Base-by-base conservation (phyloP, 1,284 basidiomycete species). In the Puccinia horiana region DNA sequence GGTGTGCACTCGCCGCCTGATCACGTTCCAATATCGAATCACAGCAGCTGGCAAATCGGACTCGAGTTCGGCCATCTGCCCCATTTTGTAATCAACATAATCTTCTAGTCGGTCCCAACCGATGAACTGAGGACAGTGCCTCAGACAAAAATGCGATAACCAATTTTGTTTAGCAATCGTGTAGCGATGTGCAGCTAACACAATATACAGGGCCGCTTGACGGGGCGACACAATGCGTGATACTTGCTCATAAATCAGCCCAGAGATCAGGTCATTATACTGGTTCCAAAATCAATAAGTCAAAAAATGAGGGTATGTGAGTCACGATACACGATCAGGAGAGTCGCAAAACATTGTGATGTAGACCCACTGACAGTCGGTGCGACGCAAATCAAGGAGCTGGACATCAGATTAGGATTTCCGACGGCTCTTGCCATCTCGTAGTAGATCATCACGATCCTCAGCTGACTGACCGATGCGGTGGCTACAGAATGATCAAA, bases 211-310 rank as follows among this genome's bases (percentile, higher is more conserved):
- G 9, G 70, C 42, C 12, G 37, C 37, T 54, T 75, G 70, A 1
- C 79, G 70, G 20, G 61, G 44, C n/a, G 70, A 56, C 0, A 75
- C 49, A 20, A 74, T 56, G 12, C 54, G 56, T 4, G 72, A 54
- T 32, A 70, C 58, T 75, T 81, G 70, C 37, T 81, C 79, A 47
- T 74, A 74, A 42, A 81, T 61, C 35, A 81, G 44, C 16, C 67
- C 79, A n/a, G 79, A 72, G 42, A 47, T 74, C 61, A 75, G 26
- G 12, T 65, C 72, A 52, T 67, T 61, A n/a, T 74, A 63, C 79
- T 81, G 42, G 12, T 81, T 8, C n/a, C n/a, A 18, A 47, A n/a
- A 18, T 35, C 37, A n/a, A 12, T 23, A 9, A 29, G 16, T 16
- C 14, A 56, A 44, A 61, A 29, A 29, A 6, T 4, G 54, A n/a